These are phyloP conservation scores for Leavenworthia alabamica DNA, from an alignment of 345 rosid species.

Conservation along the genomic window DNA sequence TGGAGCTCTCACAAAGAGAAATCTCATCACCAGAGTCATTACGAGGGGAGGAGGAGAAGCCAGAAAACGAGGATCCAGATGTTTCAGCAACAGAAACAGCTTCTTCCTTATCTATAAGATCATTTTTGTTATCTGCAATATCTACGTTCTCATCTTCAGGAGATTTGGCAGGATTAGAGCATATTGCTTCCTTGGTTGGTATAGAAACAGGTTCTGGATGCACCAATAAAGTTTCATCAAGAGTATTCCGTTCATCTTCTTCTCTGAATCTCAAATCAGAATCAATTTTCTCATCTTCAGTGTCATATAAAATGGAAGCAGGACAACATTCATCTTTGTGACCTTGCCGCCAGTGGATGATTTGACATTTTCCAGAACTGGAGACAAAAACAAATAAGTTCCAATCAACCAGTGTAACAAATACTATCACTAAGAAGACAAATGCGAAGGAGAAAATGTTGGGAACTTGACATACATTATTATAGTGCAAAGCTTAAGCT, in stretches of 20 bases:
- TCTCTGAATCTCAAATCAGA: constrained; percentile 30
- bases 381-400: constrained; percentile 1
- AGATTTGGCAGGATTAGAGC: constrained; percentile 32
- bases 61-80: constrained; percentile 60
- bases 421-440: not conserved
- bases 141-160: constrained; percentile 30
- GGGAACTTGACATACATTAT: not conserved
- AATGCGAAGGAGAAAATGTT: not conserved
- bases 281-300: constrained; percentile 36
- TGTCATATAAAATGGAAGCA: constrained; percentile 26
- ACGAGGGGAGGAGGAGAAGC: constrained; percentile 55
- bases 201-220: constrained; percentile 30
- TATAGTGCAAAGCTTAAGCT: constrained; percentile 1
- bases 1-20: constrained; percentile 56
- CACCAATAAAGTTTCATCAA: constrained; percentile 29
- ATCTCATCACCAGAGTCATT: constrained; percentile 65
- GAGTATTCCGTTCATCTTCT: constrained; percentile 20
- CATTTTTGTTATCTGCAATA: constrained; percentile 38
- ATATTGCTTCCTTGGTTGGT: constrained; percentile 25
- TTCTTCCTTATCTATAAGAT: constrained; percentile 41
- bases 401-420: constrained; percentile 1
- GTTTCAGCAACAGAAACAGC: constrained; percentile 44
- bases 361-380: constrained; percentile 90
- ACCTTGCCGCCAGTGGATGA: constrained; percentile 94
- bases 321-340: constrained; percentile 81